phyloP scores from a whole-genome alignment of 352 stramenopile genomes.

The Pythium brachiatum region DNA sequence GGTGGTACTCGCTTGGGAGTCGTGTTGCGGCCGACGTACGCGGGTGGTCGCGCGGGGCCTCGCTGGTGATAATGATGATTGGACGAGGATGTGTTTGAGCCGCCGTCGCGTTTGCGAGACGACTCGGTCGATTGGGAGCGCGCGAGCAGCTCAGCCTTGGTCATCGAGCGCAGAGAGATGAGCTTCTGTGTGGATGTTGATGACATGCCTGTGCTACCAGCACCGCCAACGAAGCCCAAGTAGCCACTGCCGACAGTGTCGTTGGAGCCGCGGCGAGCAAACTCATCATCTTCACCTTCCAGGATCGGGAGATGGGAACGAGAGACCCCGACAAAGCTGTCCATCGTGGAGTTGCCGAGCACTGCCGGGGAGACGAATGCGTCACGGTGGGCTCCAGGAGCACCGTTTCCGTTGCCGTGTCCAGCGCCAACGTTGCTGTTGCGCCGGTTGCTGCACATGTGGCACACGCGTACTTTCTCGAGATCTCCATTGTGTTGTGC shows the following conservation, averaged over 20 bases:
- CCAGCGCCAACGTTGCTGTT: conserved; percentile 14
- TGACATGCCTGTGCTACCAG: background rate
- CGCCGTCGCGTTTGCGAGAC: background rate
- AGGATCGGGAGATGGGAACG: background rate
- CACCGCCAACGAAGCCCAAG: conserved; percentile 24
- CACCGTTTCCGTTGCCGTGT: background rate
- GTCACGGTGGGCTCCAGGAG: background rate
- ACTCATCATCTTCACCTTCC: background rate
- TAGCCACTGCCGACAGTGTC: conserved; percentile 25
- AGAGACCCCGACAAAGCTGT: background rate
- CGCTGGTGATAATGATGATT: background rate
- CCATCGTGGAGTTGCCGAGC: background rate
- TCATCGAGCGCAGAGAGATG: conserved; percentile 60
- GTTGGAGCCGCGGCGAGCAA: background rate
- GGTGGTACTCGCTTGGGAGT: background rate
- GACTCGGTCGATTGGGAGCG: conserved; percentile 5
- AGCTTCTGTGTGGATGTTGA: conserved; percentile 40
- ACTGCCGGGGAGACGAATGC: background rate
- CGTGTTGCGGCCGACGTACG: background rate
- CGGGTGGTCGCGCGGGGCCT: background rate
- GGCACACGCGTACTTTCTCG: conserved; percentile 64
- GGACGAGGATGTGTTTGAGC: background rate
- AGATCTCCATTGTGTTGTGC: conserved; percentile 27
- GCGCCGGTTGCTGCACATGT: conserved; percentile 58
- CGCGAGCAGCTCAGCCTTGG: conserved; percentile 8